Evolutionary conservation across 2,329 filamentous ascomycete species (phyloP), one percentile per base, ranked within the genome.

Genomic region (Penicillium freii): DNA sequence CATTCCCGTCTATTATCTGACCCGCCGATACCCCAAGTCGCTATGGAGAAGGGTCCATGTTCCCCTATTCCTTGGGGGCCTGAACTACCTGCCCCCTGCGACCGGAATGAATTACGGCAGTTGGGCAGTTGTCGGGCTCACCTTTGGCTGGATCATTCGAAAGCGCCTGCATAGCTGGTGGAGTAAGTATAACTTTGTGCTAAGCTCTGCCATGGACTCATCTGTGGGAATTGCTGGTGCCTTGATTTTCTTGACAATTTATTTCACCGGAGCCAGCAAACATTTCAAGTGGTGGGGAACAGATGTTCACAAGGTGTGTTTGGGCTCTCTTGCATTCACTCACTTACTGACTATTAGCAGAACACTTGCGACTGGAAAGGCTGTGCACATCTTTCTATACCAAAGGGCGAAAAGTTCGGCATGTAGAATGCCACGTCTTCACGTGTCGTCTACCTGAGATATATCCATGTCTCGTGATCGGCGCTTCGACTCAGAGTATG

Each of bases 101-200:
- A 87, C 85, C 0, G 82, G 85, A 0, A 84, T 86, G 64, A 88
- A 83, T 56, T 90, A 88, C 67, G 81, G 87, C 25, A 84, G 84
- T 67, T 90, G 87, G 87, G 86, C 84, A 1, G 64, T 83, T 21
- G 82, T 87, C 11, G 87, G 87, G 8, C 78, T 83, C 29, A 63
- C 84, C 4, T 89, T 89, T 76, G 88, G 88, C 69, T 84, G 79
- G 62, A 81, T 81, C 62, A 79, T 90, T 67, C 81, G 82, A 70
- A 80, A 82, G 45, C 79, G 81, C 50, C 84, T 82, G 69, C 81
- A 78, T 8, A 84, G 82, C 43, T 90, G 87, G 87, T 90, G 87
- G 87, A 74, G 85, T 63, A 85, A 86, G 71, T 90, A 89, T 73
- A 90, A 90, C 74, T 90, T 90, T 70, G 81, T 89, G 66, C 84